Conservation (phyloP, 176 grass and related monocot genomes). For the Raddia guianensis region DNA sequence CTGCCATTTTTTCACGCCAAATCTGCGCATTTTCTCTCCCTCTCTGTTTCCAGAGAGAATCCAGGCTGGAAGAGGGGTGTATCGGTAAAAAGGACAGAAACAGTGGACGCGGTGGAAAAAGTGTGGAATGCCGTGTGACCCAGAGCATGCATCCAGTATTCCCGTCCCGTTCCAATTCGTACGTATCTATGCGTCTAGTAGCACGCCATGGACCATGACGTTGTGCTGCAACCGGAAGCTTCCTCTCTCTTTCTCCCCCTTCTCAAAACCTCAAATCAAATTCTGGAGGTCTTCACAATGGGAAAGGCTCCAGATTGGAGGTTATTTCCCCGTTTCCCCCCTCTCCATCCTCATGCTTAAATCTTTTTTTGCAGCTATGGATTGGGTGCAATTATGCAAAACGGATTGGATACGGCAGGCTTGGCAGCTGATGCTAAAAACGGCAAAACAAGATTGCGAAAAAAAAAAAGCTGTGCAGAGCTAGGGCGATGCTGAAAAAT, state of each 20-base stretch:
- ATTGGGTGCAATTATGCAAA: background rate
- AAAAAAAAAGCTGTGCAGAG: background rate
- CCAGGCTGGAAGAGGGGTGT: slow-evolving; percentile 20
- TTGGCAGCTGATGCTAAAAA: no score
- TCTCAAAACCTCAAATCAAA: background rate
- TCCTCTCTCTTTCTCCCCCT: background rate
- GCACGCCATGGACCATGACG: background rate
- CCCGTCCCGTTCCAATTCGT: slow-evolving; percentile 33
- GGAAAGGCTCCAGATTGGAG: slow-evolving; percentile 1
- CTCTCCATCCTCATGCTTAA: background rate
- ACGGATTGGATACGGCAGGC: background rate
- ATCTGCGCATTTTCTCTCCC: background rate
- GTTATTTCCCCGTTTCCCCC: background rate
- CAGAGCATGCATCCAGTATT: slow-evolving; percentile 20
- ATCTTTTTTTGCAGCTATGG: background rate
- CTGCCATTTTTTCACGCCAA: background rate
- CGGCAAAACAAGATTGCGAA: no score
- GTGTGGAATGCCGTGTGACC: slow-evolving; percentile 36
- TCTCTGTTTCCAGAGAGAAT: slow-evolving; percentile 27
- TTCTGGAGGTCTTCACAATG: background rate
- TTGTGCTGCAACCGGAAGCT: slow-evolving; percentile 31
- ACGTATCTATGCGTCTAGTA: slow-evolving; percentile 15
- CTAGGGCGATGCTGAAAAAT: slow-evolving; percentile 4
- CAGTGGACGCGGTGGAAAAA: slow-evolving; percentile 38
- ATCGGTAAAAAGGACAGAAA: slow-evolving; percentile 32